Percentiles rank a stretch among this genome's conserved stretches.
Conservation (phyloP, 345 rosid species). For the Eucalyptus erythrocorys region DNA sequence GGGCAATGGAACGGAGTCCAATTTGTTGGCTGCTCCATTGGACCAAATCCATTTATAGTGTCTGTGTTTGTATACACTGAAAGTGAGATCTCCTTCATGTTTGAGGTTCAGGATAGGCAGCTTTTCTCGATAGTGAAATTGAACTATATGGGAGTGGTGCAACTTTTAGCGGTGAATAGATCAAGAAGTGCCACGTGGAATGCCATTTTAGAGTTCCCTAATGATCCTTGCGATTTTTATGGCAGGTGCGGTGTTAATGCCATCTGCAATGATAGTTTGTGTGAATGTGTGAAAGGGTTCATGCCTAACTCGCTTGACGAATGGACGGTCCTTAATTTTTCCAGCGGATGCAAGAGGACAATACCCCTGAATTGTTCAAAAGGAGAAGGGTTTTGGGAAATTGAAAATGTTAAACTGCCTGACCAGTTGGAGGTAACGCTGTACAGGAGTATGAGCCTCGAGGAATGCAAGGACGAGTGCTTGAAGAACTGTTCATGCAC, state of each 20-base stretch:
- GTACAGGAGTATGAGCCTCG: neutral
- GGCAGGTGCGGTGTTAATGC: neutral
- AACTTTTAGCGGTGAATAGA: neutral
- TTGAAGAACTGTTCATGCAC: constrained; percentile 12
- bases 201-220: neutral
- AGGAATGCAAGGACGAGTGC: constrained; percentile 6
- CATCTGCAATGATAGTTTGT: neutral
- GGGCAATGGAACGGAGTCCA: constrained; percentile 31
- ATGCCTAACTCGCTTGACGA: constrained; percentile 5
- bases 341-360: constrained; percentile 1
- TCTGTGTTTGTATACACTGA: neutral
- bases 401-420: neutral
- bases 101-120: neutral
- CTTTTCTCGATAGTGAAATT: neutral
- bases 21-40: constrained; percentile 7
- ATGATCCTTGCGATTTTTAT: neutral
- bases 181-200: neutral
- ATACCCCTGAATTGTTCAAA: neutral
- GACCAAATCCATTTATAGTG: neutral
- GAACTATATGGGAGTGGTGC: neutral
- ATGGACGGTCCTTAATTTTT: constrained; percentile 4
- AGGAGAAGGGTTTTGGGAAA: neutral
- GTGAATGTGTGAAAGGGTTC: constrained; percentile 26
- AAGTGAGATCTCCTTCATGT: constrained; percentile 3
- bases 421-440: neutral